Percentiles rank a stretch among this genome's conserved stretches.
These are phyloP conservation scores for Psophocarpus tetragonolobus DNA, from an alignment of 306 rosid genomes.

Conservation along the genomic window DNA sequence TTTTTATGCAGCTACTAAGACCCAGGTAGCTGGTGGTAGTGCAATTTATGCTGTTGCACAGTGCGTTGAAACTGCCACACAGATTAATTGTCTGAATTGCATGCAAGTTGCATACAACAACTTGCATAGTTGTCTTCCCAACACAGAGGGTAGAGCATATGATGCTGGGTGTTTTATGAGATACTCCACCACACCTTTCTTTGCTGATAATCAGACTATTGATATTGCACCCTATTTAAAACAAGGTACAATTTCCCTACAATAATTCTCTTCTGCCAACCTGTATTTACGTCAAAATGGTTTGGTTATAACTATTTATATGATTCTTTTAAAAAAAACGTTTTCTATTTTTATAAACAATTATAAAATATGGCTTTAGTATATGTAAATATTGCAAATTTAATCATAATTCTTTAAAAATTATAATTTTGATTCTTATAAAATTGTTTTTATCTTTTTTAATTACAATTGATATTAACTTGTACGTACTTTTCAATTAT, in stretches of 20 bases:
- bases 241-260: conserved; percentile 31
- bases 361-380: too few species aligned
- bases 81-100: conserved; percentile 45
- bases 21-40: conserved; percentile 5
- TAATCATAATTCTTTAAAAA: too few species aligned
- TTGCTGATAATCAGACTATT: conserved; percentile 52
- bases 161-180: conserved; percentile 74
- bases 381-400: too few species aligned
- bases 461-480: too few species aligned
- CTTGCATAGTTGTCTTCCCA: conserved; percentile 49
- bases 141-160: conserved; percentile 46
- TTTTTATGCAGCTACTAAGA: conserved; percentile 36
- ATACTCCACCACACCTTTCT: conserved; percentile 56
- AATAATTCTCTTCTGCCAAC: not conserved
- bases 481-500: too few species aligned
- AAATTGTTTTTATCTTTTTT: too few species aligned
- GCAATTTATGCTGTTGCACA: conserved; percentile 63
- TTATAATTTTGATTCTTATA: too few species aligned
- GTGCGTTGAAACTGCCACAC: conserved; percentile 49
- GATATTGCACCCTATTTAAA: conserved; percentile 40
- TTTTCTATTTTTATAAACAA: not conserved
- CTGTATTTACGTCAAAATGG: too few species aligned
- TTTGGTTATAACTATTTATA: too few species aligned
- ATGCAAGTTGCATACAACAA: conserved; percentile 43
- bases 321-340: not conserved